These are phyloP conservation scores for Thelephora terrestris DNA, from an alignment of 1,284 basidiomycete species.

Conservation along the genomic window DNA sequence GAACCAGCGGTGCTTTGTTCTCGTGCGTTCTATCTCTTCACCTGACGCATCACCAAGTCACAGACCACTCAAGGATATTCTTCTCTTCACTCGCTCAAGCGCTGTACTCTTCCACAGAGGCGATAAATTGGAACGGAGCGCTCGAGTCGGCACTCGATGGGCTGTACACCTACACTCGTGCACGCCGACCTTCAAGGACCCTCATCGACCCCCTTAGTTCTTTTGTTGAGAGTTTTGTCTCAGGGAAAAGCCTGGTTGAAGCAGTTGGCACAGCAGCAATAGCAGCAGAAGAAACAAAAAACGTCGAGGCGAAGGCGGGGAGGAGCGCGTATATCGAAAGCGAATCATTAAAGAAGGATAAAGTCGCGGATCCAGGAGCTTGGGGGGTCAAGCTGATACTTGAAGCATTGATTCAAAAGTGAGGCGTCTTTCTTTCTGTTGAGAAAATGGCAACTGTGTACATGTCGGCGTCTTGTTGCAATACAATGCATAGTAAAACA, in stretches of 20 bases:
- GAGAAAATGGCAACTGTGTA: background rate
- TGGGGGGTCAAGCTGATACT: conserved; percentile 80
- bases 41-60: background rate
- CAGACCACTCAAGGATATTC: conserved; percentile 55
- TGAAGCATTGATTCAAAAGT: conserved; percentile 35
- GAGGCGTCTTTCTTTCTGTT: background rate
- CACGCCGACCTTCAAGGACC: conserved; percentile 83
- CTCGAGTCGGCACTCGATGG: conserved; percentile 54
- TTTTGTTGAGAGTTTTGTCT: conserved; percentile 50
- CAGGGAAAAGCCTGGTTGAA: conserved; percentile 30
- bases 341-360: conserved; percentile 56
- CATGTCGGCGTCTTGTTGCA: background rate
- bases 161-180: conserved; percentile 82
- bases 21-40: conserved; percentile 41
- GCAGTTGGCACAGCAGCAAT: conserved; percentile 57
- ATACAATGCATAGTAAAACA: conserved; percentile 12
- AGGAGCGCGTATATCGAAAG: conserved; percentile 83
- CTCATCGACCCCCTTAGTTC: conserved; percentile 87
- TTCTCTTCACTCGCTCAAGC: conserved; percentile 80
- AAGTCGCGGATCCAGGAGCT: conserved; percentile 82
- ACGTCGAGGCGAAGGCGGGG: conserved; percentile 80
- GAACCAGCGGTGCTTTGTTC: conserved; percentile 87
- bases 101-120: conserved; percentile 34
- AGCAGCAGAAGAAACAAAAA: conserved; percentile 66
- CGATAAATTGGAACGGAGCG: conserved; percentile 54